A percentile compares a stretch with the other conserved stretches of the same genome.
Evolutionary conservation across 163 green algal species (phyloP).

Genomic region (Chlamydomonas reinhardtii): DNA sequence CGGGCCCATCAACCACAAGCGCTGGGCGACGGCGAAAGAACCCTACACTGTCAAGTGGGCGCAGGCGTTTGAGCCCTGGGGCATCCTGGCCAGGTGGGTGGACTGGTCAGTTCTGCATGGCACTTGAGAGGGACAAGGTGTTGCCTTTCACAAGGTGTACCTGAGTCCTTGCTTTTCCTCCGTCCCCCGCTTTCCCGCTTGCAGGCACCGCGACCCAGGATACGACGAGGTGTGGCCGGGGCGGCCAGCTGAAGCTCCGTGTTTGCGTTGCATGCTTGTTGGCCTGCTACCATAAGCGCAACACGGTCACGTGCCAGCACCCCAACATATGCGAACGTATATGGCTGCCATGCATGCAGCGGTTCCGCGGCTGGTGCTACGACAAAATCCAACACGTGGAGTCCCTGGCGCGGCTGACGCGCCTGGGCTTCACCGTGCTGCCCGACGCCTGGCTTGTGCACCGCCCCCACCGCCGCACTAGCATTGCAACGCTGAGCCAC

Average conservation of each 20-base stretch:
- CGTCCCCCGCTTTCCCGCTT: background rate
- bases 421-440: conserved; percentile 10
- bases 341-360: background rate
- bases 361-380: conserved; percentile 28
- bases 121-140: no score
- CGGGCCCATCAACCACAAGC: background rate
- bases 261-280: no score
- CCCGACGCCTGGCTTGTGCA: conserved; percentile 33
- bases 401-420: background rate
- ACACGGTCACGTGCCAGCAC: background rate
- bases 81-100: background rate
- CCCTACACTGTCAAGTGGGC: background rate
- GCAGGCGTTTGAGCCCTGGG: background rate
- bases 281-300: no score
- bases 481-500: background rate
- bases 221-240: conserved; percentile 25
- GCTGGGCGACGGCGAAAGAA: background rate
- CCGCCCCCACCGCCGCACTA: background rate
- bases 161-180: background rate
- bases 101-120: no score
- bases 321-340: background rate
- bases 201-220: conserved; percentile 9
- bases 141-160: no score
- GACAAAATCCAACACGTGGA: conserved; percentile 44
- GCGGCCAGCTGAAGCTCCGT: no score